These are phyloP conservation scores for Geum urbanum DNA, from an alignment of 306 rosid species.

Conservation along the genomic window DNA sequence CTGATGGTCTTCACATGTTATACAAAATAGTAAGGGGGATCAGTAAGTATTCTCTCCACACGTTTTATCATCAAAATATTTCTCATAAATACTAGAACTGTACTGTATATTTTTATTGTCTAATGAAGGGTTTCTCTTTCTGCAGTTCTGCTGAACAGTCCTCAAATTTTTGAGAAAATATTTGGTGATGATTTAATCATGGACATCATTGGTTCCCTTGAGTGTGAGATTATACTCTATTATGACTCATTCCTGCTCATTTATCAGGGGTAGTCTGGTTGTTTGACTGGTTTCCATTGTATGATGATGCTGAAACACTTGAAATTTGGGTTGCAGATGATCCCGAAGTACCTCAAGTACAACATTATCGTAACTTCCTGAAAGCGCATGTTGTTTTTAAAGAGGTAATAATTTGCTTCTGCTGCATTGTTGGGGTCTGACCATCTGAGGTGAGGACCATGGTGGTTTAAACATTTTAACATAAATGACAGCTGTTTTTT, in stretches of 20 bases:
- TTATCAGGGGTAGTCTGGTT: background rate
- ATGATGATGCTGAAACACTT: constrained; percentile 17
- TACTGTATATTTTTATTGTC: background rate
- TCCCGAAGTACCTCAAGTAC: constrained; percentile 63
- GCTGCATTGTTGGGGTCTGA: constrained; percentile 5
- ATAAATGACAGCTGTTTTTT: constrained; percentile 2
- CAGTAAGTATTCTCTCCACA: constrained; percentile 55
- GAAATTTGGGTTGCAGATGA: constrained; percentile 61
- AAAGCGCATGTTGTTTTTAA: constrained; percentile 88
- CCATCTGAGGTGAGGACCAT: constrained; percentile 6
- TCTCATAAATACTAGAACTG: background rate
- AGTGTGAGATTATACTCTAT: constrained; percentile 59
- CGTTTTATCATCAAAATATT: constrained; percentile 6
- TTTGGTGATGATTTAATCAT: constrained; percentile 75
- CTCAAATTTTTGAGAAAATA: constrained; percentile 78
- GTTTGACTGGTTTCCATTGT: constrained; percentile 13
- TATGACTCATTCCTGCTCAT: background rate
- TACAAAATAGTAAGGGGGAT: constrained; percentile 88
- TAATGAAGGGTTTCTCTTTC: constrained; percentile 9
- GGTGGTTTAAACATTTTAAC: constrained; percentile 12
- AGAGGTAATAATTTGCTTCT: constrained; percentile 55
- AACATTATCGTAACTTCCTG: constrained; percentile 73
- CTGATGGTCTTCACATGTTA: constrained; percentile 88
- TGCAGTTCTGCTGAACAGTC: constrained; percentile 84
- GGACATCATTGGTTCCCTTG: constrained; percentile 86